Base-by-base conservation (phyloP, 805 yeast genomes). In the Starmerella potacharoeniae region DNA sequence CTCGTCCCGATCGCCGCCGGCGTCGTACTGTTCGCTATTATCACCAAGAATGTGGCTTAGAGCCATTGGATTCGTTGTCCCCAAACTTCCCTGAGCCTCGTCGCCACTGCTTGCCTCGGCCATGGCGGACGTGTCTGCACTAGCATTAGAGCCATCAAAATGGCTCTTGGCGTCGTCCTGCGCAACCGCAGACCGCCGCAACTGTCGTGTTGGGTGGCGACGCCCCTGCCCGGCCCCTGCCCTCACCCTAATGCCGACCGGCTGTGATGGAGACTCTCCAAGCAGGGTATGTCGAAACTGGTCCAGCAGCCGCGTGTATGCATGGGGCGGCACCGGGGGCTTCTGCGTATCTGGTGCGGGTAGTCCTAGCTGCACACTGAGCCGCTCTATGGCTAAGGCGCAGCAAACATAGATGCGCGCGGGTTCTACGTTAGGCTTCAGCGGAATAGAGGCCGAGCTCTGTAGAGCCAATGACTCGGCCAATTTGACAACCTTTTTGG, bases 391-490 rank as follows among this genome's bases (percentile, higher is more conserved):
- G 2, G 66, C 66, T 13, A 62, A 41, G 5, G 54, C 58, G 33
- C 63, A 59, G 53, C 66, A 62, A 2, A 62, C 40, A 34, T 62
- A 59, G 5, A 55, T 33, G 1, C 66, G 45, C 8, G 65, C 66
- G 6, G 62, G 59, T 51, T 62, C 65, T 45, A 60, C 61, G 11
- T 30, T 53, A 14, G 65, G 60, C 31, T 62, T 62, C 16, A 62
- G 34, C 5, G 59, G 53, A 16, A 63, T 45, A 14, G 51, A 28
- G 7, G 64, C 37, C 16, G 58, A 30, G 50, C 63, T 60, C 46
- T 60, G 65, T 3, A 55, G 35, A 0, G 39, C 29, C 1, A 55
- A 33, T 0, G 60, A 39, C 11, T 51, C 52, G 0, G 65, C 59
- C 30, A 36, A 48, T 5, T 41, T 45, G 1, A 60, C 49, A 8